Evolutionary conservation across 192 early-diverging fungal genomes (phyloP).

Genomic region (Coemansia sp.): DNA sequence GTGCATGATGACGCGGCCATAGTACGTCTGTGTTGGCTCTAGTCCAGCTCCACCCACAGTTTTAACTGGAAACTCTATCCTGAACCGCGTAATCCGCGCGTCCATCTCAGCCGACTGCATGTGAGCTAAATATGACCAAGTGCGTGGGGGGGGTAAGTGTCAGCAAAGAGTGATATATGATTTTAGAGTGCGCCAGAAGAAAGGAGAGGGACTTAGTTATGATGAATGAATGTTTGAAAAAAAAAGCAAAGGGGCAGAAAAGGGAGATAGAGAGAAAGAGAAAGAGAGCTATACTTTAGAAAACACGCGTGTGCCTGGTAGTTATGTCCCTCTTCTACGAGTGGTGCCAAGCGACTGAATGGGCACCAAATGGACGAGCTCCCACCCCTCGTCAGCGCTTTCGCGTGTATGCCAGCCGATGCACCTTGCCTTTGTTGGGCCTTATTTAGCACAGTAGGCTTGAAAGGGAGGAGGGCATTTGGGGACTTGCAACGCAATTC

Average conservation of each 20-base stretch:
- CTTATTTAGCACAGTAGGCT: slow-evolving; percentile 7
- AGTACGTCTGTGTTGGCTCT: slow-evolving; percentile 49
- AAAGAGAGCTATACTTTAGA: slow-evolving; percentile 2
- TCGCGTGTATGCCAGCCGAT: background rate
- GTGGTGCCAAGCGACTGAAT: background rate
- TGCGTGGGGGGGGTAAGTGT: background rate
- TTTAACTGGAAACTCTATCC: slow-evolving; percentile 41
- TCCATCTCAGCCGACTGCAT: slow-evolving; percentile 22
- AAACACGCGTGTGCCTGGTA: background rate
- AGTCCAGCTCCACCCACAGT: slow-evolving; percentile 30
- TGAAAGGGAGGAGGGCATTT: background rate
- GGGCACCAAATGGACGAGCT: background rate
- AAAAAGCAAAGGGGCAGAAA: slow-evolving; percentile 1
- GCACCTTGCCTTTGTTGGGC: background rate
- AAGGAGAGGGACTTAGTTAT: background rate
- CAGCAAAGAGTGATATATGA: background rate
- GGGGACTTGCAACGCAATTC: slow-evolving; percentile 7
- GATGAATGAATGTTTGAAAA: background rate
- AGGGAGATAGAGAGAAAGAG: slow-evolving; percentile 4
- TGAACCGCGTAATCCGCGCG: slow-evolving; percentile 43
- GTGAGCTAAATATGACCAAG: background rate
- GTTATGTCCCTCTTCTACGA: background rate
- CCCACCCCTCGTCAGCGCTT: background rate
- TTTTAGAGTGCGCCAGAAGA: background rate
- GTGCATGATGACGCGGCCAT: slow-evolving; percentile 37